A percentile compares a stretch with the other conserved stretches of the same genome.
These are phyloP conservation scores for Aeminium ludgeri DNA, from an alignment of 495 filamentous ascomycete species.

Conservation along the genomic window DNA sequence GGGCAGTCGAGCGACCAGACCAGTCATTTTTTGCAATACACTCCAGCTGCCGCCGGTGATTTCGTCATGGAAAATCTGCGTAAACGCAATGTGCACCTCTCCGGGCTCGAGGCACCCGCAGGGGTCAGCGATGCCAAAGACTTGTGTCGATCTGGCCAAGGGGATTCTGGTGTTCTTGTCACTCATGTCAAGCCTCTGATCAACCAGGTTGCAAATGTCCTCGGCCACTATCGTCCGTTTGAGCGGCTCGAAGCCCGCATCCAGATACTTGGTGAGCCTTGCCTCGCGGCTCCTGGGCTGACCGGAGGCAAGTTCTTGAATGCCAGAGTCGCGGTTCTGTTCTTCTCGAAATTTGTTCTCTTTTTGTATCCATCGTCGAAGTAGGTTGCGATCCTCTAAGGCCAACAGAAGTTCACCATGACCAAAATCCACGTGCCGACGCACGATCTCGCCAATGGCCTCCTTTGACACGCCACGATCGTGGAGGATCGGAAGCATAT, in stretches of 20 bases:
- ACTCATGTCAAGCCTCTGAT: slow-evolving; percentile 38
- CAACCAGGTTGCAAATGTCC: slow-evolving; percentile 36
- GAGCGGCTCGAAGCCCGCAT: slow-evolving; percentile 31
- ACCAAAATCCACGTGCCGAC: slow-evolving; percentile 39
- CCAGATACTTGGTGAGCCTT: slow-evolving; percentile 1
- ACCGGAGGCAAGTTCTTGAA: background rate
- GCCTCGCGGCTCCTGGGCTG: background rate
- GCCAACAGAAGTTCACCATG: slow-evolving; percentile 40
- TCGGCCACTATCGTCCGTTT: slow-evolving; percentile 42
- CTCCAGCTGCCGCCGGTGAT: slow-evolving; percentile 38
- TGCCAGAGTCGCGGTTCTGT: background rate
- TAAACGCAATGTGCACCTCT: slow-evolving; percentile 71
- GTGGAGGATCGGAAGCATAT: slow-evolving; percentile 62
- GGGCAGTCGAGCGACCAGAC: slow-evolving; percentile 74
- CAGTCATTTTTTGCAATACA: slow-evolving; percentile 47
- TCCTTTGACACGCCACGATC: slow-evolving; percentile 40
- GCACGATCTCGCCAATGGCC: slow-evolving; percentile 41
- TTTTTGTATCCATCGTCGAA: slow-evolving; percentile 2
- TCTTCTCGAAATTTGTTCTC: background rate
- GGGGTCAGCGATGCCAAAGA: slow-evolving; percentile 72
- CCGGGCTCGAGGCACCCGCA: slow-evolving; percentile 48
- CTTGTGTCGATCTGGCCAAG: slow-evolving; percentile 56
- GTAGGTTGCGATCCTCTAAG: background rate
- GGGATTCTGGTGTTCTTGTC: slow-evolving; percentile 48
- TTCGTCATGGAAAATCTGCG: slow-evolving; percentile 42